Percentiles rank a stretch among this genome's conserved stretches.
These are phyloP conservation scores for Sordariomycetes sp. DNA, from an alignment of 2,329 filamentous ascomycete genomes.

Conservation along the genomic window DNA sequence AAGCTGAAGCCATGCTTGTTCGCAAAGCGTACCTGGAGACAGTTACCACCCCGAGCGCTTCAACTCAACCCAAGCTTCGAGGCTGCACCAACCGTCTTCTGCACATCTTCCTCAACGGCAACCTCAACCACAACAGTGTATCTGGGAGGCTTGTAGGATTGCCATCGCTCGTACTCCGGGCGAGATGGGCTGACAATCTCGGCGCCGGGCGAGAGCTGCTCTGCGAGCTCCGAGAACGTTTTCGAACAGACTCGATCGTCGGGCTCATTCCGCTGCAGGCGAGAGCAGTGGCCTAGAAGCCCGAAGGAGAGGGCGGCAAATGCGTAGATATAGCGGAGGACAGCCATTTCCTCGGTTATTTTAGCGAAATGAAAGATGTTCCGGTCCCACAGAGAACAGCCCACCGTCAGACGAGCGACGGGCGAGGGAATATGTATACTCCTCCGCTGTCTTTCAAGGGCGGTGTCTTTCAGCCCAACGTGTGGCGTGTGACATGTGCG, in stretches of 20 bases:
- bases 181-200: neutral
- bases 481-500: no score
- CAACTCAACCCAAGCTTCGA: neutral
- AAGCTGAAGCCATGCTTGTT: neutral
- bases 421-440: no score
- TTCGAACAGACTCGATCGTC: neutral
- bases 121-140: neutral
- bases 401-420: no score
- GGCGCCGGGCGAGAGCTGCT: neutral
- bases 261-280: neutral
- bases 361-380: neutral
- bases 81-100: neutral
- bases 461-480: no score
- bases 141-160: neutral
- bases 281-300: neutral
- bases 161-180: neutral
- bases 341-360: neutral
- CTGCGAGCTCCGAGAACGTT: neutral
- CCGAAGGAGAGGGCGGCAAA: neutral
- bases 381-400: no score
- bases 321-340: neutral
- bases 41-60: neutral
- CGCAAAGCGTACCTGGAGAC: neutral
- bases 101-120: neutral
- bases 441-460: no score